Base-by-base conservation (phyloP, 805 yeast species). In the Schwanniomyces polymorphus region DNA sequence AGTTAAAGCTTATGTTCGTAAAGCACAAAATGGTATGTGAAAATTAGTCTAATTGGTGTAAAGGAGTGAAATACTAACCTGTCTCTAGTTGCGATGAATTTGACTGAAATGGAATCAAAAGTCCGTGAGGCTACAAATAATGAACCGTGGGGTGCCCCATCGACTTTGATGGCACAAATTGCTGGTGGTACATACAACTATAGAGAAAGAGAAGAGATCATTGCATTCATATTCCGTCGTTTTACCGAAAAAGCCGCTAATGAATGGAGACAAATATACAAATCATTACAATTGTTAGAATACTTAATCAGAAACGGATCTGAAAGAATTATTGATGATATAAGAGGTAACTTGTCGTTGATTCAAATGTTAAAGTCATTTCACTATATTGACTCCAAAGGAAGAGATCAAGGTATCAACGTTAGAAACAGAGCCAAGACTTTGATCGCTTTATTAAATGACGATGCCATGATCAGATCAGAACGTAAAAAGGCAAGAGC, bases 201-300 rank as follows among this genome's bases (percentile, higher is more conserved):
- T 60, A 72, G 89, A 52, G 94, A 88, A 58, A 69, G 96, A 48
- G 91, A 86, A 59, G 96, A 88, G 63, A 81, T 87, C 47, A 73
- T 85, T 45, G 83, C 88, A 3, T 85, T 88, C 82, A 78, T 86
- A 25, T 85, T 85, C 63, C 76, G 96, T 58, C 79, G 99, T 53
- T 94, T 94, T 72, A 92, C 98, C 6, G 99, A 94, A 66, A 94
- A 94, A 70, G 80, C 94, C 6, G 96, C 97, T 42, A 86, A 83
- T 64, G 98, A 94, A 70, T 94, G 99, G 99, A 83, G 99, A 64
- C 99, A 94, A 67, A 92, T 94, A 54, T 94, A 94, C 74, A 94
- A 94, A 71, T 84, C 97, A 3, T 76, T 94, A 58, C 97, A 91
- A 64, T 78, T 94, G 65, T 79, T 92, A 66, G 99, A 94, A 60